A percentile compares a stretch with the other conserved stretches of the same genome.
These are phyloP conservation scores for Sporothrix phasma DNA, from an alignment of 2,329 filamentous ascomycete genomes.

Conservation along the genomic window DNA sequence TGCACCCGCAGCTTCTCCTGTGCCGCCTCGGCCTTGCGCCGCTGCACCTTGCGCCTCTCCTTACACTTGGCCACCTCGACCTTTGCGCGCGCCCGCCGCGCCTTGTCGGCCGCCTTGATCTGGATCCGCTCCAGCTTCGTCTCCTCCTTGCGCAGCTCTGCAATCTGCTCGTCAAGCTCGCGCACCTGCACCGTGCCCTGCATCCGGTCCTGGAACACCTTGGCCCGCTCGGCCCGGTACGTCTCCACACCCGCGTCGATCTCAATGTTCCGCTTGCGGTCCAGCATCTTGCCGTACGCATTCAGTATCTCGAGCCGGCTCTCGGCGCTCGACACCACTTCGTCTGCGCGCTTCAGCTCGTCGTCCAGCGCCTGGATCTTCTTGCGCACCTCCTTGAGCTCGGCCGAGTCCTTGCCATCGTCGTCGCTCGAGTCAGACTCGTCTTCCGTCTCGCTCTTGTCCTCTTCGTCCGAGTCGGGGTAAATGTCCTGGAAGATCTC, in stretches of 20 bases:
- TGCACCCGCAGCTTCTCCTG: conserved; percentile 37
- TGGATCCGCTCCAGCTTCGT: conserved; percentile 24
- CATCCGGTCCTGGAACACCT: conserved; percentile 33
- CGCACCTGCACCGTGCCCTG: conserved; percentile 26
- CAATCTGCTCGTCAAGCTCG: conserved; percentile 27
- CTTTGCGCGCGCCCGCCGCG: conserved; percentile 25
- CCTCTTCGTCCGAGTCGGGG: conserved; percentile 33
- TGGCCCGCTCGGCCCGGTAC: conserved; percentile 35
- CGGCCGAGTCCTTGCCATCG: conserved; percentile 20
- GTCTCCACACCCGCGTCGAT: conserved; percentile 31
- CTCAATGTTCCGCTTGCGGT: conserved; percentile 26
- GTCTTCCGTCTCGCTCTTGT: conserved; percentile 23
- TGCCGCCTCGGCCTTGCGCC: conserved; percentile 1
- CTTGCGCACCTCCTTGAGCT: conserved; percentile 25
- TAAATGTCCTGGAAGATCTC: conserved; percentile 47
- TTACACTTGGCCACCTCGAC: conserved; percentile 26
- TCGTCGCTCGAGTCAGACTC: conserved; percentile 23
- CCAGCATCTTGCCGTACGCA: conserved; percentile 29
- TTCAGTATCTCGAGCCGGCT: conserved; percentile 35
- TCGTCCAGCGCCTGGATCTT: conserved; percentile 26
- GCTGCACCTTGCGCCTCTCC: conserved; percentile 29
- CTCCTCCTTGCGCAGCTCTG: conserved; percentile 27
- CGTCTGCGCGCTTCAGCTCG: conserved; percentile 24
- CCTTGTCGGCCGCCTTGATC: conserved; percentile 25
- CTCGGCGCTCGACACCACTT: conserved; percentile 27